Conservation (phyloP, 257 asterid genomes). For the Scutellaria galericulata region DNA sequence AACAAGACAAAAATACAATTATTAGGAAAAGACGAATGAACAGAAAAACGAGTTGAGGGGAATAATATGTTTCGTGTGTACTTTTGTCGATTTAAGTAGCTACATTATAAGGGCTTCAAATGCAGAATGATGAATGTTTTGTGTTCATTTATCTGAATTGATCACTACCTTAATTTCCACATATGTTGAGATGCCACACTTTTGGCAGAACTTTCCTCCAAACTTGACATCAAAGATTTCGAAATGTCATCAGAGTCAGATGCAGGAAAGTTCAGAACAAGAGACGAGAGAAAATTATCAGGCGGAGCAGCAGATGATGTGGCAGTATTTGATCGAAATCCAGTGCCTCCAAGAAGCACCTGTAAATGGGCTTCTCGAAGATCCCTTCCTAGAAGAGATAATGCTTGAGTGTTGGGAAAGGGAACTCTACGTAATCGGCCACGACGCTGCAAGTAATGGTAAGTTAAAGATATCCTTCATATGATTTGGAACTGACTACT, state of each 20-base stretch:
- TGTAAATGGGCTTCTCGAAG: conserved; percentile 87
- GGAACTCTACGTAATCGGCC: conserved; percentile 72
- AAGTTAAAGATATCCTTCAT: conserved; percentile 51
- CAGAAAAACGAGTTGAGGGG: not conserved
- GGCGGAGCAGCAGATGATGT: conserved; percentile 48
- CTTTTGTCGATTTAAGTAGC: not conserved
- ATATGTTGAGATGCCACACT: conserved; percentile 43
- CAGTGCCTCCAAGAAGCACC: conserved; percentile 75
- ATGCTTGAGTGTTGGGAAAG: conserved; percentile 71
- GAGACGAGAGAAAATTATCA: conserved; percentile 74
- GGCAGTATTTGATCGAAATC: conserved; percentile 57
- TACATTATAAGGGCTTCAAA: not conserved
- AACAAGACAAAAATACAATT: not conserved
- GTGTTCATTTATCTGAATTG: not conserved
- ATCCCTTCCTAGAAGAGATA: conserved; percentile 80
- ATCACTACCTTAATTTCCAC: conserved; percentile 75
- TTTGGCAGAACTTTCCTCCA: conserved; percentile 59
- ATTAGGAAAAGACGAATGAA: conserved; percentile 1
- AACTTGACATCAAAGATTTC: conserved; percentile 63
- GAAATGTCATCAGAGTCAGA: conserved; percentile 76
- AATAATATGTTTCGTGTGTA: not conserved
- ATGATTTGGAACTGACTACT: not conserved
- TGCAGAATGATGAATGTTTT: not conserved
- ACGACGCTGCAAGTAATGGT: conserved; percentile 65
- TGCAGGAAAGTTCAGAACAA: conserved; percentile 59